Percentiles rank a stretch among this genome's conserved stretches.
Evolutionary conservation across 1,139 yeast genomes (phyloP).

Genomic region (Lodderomyces theae): DNA sequence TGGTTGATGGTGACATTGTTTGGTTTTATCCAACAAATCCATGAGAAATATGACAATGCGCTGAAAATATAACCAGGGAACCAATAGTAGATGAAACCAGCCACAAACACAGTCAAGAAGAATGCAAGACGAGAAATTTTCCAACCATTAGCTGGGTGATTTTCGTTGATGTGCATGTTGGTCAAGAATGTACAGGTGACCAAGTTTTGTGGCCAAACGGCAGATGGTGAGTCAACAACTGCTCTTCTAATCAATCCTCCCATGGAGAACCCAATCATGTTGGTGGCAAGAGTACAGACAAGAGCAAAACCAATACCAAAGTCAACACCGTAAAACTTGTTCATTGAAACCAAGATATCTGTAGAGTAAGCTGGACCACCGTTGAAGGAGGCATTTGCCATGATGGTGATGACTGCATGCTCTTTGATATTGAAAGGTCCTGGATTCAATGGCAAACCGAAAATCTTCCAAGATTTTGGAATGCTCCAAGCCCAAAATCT

Average conservation of each 20-base stretch:
- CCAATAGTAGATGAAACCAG: slow-evolving; percentile 38
- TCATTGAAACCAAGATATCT: slow-evolving; percentile 57
- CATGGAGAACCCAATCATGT: slow-evolving; percentile 61
- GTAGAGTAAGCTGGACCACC: slow-evolving; percentile 63
- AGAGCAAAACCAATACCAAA: slow-evolving; percentile 41
- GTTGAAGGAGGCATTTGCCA: slow-evolving; percentile 48
- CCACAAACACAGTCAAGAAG: slow-evolving; percentile 27
- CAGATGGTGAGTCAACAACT: slow-evolving; percentile 59
- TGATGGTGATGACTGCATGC: slow-evolving; percentile 61
- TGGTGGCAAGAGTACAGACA: slow-evolving; percentile 53
- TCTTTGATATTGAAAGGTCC: slow-evolving; percentile 66
- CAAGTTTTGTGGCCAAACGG: slow-evolving; percentile 66
- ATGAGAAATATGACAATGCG: slow-evolving; percentile 34
- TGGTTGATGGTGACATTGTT: slow-evolving; percentile 53
- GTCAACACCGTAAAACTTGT: slow-evolving; percentile 46
- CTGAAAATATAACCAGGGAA: slow-evolving; percentile 43
- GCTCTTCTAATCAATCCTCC: slow-evolving; percentile 60
- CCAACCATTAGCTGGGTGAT: slow-evolving; percentile 51
- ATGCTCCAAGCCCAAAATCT: slow-evolving; percentile 45
- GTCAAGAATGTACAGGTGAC: slow-evolving; percentile 48
- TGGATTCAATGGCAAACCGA: slow-evolving; percentile 51
- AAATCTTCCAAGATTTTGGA: slow-evolving; percentile 43
- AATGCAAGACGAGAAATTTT: slow-evolving; percentile 36
- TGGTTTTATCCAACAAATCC: slow-evolving; percentile 45
- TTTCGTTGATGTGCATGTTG: slow-evolving; percentile 59